Percentiles rank a stretch among this genome's conserved stretches.
These are phyloP conservation scores for Wickerhamomyces sp. DNA, from an alignment of 1,139 yeast genomes.

Conservation along the genomic window DNA sequence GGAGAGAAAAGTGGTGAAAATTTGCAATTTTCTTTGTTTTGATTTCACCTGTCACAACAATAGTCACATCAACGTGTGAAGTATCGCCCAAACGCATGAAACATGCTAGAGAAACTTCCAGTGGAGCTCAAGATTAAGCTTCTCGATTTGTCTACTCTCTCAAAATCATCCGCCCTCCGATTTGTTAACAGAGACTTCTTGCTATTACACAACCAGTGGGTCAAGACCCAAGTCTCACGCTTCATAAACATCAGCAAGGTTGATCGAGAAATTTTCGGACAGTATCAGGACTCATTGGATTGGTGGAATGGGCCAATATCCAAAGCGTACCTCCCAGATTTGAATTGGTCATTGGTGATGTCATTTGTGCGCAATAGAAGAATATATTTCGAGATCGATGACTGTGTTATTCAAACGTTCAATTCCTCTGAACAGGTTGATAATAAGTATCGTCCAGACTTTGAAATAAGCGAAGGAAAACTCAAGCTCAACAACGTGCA, in stretches of 20 bases:
- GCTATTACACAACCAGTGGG: conserved; percentile 46
- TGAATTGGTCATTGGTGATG: conserved; percentile 44
- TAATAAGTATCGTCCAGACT: conserved; percentile 8
- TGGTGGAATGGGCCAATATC: conserved; percentile 16
- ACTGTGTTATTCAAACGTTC: conserved; percentile 35
- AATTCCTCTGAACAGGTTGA: conserved; percentile 30
- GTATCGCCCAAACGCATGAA: no score
- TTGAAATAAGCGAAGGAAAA: background rate
- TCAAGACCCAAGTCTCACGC: conserved; percentile 37
- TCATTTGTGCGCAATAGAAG: conserved; percentile 46
- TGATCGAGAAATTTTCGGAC: conserved; percentile 9
- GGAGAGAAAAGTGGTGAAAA: no score
- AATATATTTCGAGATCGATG: conserved; percentile 47
- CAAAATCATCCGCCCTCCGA: conserved; percentile 22
- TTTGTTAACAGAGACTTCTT: conserved; percentile 35
- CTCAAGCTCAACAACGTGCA: conserved; percentile 44
- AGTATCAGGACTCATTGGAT: conserved; percentile 3
- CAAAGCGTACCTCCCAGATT: conserved; percentile 37
- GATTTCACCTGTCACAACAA: background rate
- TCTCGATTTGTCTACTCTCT: conserved; percentile 22
- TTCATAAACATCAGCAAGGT: conserved; percentile 36
- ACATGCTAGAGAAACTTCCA: conserved; percentile 34
- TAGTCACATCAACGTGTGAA: no score
- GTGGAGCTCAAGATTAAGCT: conserved; percentile 44
- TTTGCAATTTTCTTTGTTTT: background rate